These are phyloP conservation scores for Debaryomyces sp. DNA, from an alignment of 1,139 yeast species.

Conservation along the genomic window DNA sequence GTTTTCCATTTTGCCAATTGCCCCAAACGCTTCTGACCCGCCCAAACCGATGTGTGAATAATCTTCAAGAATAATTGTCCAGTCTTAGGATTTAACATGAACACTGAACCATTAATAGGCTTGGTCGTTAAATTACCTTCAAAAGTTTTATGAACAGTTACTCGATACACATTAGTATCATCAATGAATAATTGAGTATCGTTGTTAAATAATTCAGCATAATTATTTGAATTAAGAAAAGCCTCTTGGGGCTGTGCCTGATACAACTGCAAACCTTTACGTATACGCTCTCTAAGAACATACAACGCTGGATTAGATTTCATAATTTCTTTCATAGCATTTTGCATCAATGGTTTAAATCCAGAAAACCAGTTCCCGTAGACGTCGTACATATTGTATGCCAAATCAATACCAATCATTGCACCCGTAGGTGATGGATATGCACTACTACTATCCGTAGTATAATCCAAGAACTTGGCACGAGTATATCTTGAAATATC, in stretches of 20 bases:
- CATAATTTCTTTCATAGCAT: constrained; percentile 93
- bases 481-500: constrained; percentile 93
- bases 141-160: constrained; percentile 87
- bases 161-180: constrained; percentile 92
- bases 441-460: constrained; percentile 79
- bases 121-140: constrained; percentile 94
- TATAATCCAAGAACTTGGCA: constrained; percentile 90
- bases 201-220: constrained; percentile 84
- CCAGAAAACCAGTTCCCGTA: constrained; percentile 99
- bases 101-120: constrained; percentile 92
- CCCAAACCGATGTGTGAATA: constrained; percentile 94
- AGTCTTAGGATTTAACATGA: constrained; percentile 84
- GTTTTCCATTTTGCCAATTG: constrained; percentile 98
- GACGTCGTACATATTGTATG: constrained; percentile 94
- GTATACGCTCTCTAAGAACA: constrained; percentile 88
- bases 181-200: constrained; percentile 86
- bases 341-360: constrained; percentile 83
- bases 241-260: constrained; percentile 96
- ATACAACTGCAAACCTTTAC: constrained; percentile 91
- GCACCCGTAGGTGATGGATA: constrained; percentile 96
- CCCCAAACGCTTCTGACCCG: constrained; percentile 93
- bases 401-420: constrained; percentile 87
- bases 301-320: constrained; percentile 92
- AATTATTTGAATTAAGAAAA: constrained; percentile 83
- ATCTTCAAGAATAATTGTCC: constrained; percentile 89